These are phyloP conservation scores for Talinum fruticosum DNA, from an alignment of 148 eudicot species.

Conservation along the genomic window DNA sequence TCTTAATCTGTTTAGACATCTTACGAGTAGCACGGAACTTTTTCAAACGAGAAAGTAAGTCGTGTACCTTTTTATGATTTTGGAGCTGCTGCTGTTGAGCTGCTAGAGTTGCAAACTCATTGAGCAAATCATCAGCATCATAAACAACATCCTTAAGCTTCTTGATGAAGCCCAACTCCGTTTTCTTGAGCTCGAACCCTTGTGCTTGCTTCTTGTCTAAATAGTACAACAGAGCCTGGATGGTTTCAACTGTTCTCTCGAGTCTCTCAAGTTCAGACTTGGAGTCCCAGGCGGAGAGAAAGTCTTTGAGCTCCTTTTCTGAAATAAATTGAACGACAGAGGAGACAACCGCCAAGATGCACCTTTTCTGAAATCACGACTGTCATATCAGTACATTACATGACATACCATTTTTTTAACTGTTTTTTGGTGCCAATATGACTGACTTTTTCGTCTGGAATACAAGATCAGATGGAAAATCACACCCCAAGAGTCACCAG, in stretches of 20 bases:
- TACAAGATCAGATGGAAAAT: too few species aligned
- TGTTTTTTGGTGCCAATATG: too few species aligned
- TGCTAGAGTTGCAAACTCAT: conserved; percentile 21
- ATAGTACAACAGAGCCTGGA: conserved; percentile 17
- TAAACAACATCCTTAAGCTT: conserved; percentile 24
- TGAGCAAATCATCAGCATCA: conserved; percentile 33
- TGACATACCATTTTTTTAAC: too few species aligned
- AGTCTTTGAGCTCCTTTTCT: conserved; percentile 3
- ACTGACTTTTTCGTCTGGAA: too few species aligned
- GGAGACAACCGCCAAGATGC: background rate
- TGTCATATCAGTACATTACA: too few species aligned
- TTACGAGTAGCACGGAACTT: background rate
- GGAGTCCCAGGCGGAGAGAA: background rate
- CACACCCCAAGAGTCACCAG: too few species aligned
- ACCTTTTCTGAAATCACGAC: too few species aligned
- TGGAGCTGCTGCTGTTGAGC: background rate
- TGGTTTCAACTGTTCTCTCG: background rate
- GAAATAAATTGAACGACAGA: conserved; percentile 10
- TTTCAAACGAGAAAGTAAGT: conserved; percentile 8
- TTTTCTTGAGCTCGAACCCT: background rate
- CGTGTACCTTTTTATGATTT: conserved; percentile 9
- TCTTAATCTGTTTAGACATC: conserved; percentile 14
- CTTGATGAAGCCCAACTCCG: conserved; percentile 2
- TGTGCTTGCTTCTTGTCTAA: conserved; percentile 1
- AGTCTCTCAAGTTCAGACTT: conserved; percentile 18